Evolutionary conservation across 495 filamentous ascomycete genomes (phyloP), one percentile per base, ranked within the genome.

Genomic region (Podospora fimiseda): DNA sequence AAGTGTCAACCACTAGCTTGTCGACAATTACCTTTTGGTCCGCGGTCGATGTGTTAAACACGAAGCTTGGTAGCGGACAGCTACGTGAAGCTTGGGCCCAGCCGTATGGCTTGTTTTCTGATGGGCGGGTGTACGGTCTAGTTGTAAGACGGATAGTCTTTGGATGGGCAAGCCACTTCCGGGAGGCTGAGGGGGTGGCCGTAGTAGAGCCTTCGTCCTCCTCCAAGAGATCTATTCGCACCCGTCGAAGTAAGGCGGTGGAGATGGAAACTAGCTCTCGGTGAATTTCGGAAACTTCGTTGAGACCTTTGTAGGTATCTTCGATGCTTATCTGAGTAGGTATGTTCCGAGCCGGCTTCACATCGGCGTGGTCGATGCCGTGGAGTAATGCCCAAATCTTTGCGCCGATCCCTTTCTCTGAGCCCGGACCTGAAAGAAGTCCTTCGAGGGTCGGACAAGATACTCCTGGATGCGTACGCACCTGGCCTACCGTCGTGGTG

Each of bases 271-370:
- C 59, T 18, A 97, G 73, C 60, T 90, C 85, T 40, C 75, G 71
- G 7, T 53, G 33, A 2, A 89, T 80, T 42, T 83, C 75, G 2
- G 79, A 65, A 40, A 85, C 55, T 0, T 74, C 80, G 56, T 83
- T 77, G 1, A 95, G 72, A 1, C 80, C 79, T 2, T 57, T 56
- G 63, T 93, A 97, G 4, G 88, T 88, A 64, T 97, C 89, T 63
- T 97, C 92, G 54, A 97, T 94, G 67, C 88, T 91, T 64, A 97
- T 95, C 65, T 95, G 90, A 11, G 81, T 82, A 0, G 92, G 92
- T 13, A 95, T 66, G 37, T 81, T 81, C 57, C 81, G 79, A 1
- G 84, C 86, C 55, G 83, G 76, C 16, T 79, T 75, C 15, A 97
- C 89, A 39, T 86, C 82, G 7, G 78, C 72, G 50, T 75, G 61